Evolutionary conservation across 768 basidiomycete species (phyloP).

Genomic region (Xerocomellus amylosporus): DNA sequence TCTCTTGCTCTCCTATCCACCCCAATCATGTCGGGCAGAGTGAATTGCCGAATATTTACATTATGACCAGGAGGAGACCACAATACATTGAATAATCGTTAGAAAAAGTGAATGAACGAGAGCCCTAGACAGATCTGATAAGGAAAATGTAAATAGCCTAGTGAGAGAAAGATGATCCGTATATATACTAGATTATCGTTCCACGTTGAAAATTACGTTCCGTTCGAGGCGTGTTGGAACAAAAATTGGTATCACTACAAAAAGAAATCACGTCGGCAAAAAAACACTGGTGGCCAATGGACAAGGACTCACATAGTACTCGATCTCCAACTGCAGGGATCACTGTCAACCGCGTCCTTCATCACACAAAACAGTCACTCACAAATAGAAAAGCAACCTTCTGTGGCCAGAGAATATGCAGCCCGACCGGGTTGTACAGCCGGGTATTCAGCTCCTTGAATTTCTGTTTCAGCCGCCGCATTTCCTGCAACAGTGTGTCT

Average conservation of each 20-base stretch:
- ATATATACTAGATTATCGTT: constrained; percentile 19
- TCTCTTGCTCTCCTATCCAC: no score
- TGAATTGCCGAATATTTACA: neutral
- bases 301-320: constrained; percentile 73
- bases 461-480: constrained; percentile 58
- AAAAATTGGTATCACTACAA: constrained; percentile 21
- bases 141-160: constrained; percentile 5
- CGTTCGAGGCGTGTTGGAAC: neutral
- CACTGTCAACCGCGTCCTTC: neutral
- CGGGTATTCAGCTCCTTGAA: constrained; percentile 69
- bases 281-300: neutral
- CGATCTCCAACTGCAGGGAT: constrained; percentile 77
- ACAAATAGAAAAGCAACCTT: constrained; percentile 90
- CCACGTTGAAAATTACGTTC: constrained; percentile 2
- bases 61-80: neutral
- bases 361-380: constrained; percentile 37
- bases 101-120: neutral
- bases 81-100: constrained; percentile 8
- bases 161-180: constrained; percentile 3
- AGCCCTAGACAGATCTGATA: constrained; percentile 1
- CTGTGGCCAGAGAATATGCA: constrained; percentile 85
- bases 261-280: neutral
- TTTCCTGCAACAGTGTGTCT: constrained; percentile 54
- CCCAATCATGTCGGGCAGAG: neutral
- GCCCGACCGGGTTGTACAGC: constrained; percentile 80